Base-by-base conservation (phyloP, 23 red algal species). In the Gracilaria domingensis region DNA sequence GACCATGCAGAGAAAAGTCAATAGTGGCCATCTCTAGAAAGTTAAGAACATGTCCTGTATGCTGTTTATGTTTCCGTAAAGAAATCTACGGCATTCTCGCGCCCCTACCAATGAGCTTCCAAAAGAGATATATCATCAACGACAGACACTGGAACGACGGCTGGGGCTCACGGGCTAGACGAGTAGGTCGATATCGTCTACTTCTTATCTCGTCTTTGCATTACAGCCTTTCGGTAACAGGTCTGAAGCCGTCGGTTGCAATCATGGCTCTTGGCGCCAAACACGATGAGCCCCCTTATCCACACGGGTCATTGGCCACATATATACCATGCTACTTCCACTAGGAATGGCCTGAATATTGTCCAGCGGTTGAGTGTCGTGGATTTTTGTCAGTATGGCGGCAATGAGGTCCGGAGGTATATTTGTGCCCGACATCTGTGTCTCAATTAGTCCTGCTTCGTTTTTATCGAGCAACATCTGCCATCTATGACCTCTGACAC, bases 281-380 rank as follows among this genome's bases (percentile, higher is more conserved):
- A 35, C 3, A 1, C 9, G 36, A 21, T 73, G 67, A 24, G 67
- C 67, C 1, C 67, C 34, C 35, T 23, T 2, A 21, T 39, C 33
- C 24, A 23, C 21, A 44, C 67, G 67, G 34, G 72, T 77, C 16
- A 77, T 50, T 26, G 72, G 72, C 72, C 72, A 77, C 72, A 77
- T 50, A 30, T 77, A 77, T 9, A 77, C 72, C 72, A 77, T 77
- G 23, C 72, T 50, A 50, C 72, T 37, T 13, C 72, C 72, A 0
- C 39, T 50, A 26, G 72, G 72, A 29, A 50, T 23, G 38, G 72
- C 39, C 4, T 77, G 21, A 0, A 26, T 0, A 42, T 77, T 77
- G 30, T 77, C 72, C 23, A 11, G 72, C 21, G 39, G 24, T 30
- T 77, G 72, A 16, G 42, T 77, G 12, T 48, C 42, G 36, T 50